Base-by-base conservation (phyloP, 2,329 filamentous ascomycete genomes). In the Stachybotrys chlorohalonatus region DNA sequence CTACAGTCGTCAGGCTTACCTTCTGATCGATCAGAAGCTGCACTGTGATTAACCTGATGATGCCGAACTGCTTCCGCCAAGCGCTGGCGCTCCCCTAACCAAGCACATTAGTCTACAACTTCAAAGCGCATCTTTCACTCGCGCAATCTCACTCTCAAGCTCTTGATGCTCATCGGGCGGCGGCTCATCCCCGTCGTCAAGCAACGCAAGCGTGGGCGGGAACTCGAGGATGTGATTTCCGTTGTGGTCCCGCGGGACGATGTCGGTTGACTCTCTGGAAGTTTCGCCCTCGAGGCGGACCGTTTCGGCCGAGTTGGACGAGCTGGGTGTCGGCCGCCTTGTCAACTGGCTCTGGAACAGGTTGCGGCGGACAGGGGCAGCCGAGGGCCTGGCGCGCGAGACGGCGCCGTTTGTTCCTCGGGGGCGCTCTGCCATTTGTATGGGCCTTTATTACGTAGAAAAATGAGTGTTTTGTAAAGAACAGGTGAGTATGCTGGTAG, bases 151-250 rank as follows among this genome's bases (percentile, higher is more conserved):
- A 77, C 77, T 79, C 65, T 84, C 81, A 56, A 68, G 78, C 67
- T 81, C 82, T 62, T 76, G 74, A 57, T 73, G 76, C 54, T 84
- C 80, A 60, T 85, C 85, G 50, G 79, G 69, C 30, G 75, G 77
- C 55, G 71, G 77, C 64, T 80, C 78, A 53, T 81, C 79, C 15
- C 78, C 73, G 42, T 82, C 80, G 51, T 83, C 80, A 31, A 78
- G 67, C 7, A 73, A 68, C 13, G 77, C 75, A 16, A 47, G 15
- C 57, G 77, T 74, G 1, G 78, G 80, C 49, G 79, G 79, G 56
- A 83, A 81, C 15, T 73, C 74, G n/a, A 86, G 69, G 64, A 84
- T 78, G 55, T 84, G 77, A 59, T 86, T 82, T 51, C 83, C 84
- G 62, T 85, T 79, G 66, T 79, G 72, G 62, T 86, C 79, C 59